Evolutionary conservation across 2,329 filamentous ascomycete genomes (phyloP), one percentile per base, ranked within the genome.

Genomic region (Sphaceloma murrayae): DNA sequence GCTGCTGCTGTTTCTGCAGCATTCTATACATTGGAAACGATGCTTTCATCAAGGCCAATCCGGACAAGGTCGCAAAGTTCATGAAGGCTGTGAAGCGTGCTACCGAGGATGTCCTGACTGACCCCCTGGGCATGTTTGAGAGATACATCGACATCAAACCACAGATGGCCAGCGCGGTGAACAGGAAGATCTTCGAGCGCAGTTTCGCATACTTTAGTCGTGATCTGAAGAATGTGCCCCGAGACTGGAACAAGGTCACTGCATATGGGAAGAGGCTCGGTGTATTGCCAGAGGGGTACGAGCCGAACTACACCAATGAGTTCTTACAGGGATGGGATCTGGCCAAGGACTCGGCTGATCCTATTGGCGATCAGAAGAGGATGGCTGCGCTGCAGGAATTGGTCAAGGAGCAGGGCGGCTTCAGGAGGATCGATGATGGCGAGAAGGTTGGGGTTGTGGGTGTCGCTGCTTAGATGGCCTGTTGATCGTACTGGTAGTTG

Each of bases 11-110:
- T 70, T 87, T 87, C 74, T 87, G 82, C 64, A 78, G 77, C 19
- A 83, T 87, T 60, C 69, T 87, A 30, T 86, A 87, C 69, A 87
- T 87, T 51, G 82, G 78, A 54, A 86, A 87, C 62, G 80, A 86
- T 55, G 57, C 57, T 6, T 87, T 87, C 64, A 62, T 86, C 33
- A 59, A 67, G n/a, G 66, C 74, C 48, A 75, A 85, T 63, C 76
- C 77, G 0, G 78, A 77, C 1, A 78, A 80, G 58, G 76, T 83
- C 2, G 63, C 64, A 47, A 73, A 75, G 32, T 87, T 87, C 64
- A 69, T 86, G 66, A 73, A 72, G 34, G 82, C 82, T 19, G 77
- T 83, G 57, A 87, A 87, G 69, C 72, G 70, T 30, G 82, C 82
- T 2, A 87, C 82, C 0, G 81, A 86, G 60, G 78, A 76, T 50